Conservation (phyloP, 2,329 filamentous ascomycete species). For the Penicillium sp. region DNA sequence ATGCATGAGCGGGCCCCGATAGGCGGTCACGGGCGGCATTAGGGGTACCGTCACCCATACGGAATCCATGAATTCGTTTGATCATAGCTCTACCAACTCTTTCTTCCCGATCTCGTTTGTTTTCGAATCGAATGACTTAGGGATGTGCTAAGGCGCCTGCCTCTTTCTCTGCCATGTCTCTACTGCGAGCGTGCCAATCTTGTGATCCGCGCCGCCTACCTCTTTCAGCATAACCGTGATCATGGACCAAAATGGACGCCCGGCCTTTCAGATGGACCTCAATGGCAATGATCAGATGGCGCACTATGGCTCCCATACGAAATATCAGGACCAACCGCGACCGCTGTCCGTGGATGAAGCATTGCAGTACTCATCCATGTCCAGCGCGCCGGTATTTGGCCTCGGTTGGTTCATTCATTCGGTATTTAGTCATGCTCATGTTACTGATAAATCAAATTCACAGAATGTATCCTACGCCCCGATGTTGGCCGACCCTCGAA, state of each 20-base stretch:
- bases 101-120: background rate
- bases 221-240: conserved; percentile 24
- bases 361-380: conserved; percentile 49
- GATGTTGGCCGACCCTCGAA: conserved; percentile 43
- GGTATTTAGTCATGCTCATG: conserved; percentile 12
- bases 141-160: conserved; percentile 18
- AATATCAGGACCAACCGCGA: conserved; percentile 29
- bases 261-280: conserved; percentile 43
- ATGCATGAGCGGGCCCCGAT: conserved; percentile 20
- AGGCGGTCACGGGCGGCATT: conserved; percentile 23
- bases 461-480: conserved; percentile 43
- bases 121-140: conserved; percentile 16
- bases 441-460: conserved; percentile 20
- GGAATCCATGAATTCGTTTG: conserved; percentile 20
- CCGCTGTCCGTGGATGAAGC: conserved; percentile 48
- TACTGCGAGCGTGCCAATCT: conserved; percentile 28
- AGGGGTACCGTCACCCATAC: conserved; percentile 10
- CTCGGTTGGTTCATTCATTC: conserved; percentile 34
- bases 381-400: conserved; percentile 47
- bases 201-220: conserved; percentile 25
- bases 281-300: conserved; percentile 33
- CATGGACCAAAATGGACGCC: conserved; percentile 42
- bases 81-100: conserved; percentile 12
- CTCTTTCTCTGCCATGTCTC: conserved; percentile 31
- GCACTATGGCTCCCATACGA: conserved; percentile 26